phyloP scores from a whole-genome alignment of 805 yeast genomes.

The Metschnikowia kunwiensis region DNA sequence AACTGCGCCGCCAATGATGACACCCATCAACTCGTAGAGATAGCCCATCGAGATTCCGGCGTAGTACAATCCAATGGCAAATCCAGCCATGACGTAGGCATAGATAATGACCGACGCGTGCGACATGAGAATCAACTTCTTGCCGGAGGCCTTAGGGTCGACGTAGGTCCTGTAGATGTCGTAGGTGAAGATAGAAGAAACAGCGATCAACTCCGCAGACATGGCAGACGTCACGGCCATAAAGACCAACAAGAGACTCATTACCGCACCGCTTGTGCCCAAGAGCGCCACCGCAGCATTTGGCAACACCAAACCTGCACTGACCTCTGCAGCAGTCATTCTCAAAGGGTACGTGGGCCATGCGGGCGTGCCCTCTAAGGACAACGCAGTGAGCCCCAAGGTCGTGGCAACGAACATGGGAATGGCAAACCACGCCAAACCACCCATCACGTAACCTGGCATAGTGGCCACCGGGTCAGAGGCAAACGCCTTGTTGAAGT shows the following conservation, averaged over 20 bases:
- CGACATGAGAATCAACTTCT: constrained; percentile 62
- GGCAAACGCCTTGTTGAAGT: constrained; percentile 87
- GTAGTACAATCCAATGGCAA: constrained; percentile 76
- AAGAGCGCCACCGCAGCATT: constrained; percentile 78
- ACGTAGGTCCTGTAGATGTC: constrained; percentile 81
- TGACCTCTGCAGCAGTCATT: constrained; percentile 64
- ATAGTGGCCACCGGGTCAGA: constrained; percentile 79
- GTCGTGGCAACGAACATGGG: constrained; percentile 82
- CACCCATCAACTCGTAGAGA: constrained; percentile 84
- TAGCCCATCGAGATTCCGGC: constrained; percentile 86
- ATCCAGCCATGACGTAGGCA: constrained; percentile 70
- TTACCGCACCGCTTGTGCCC: constrained; percentile 88
- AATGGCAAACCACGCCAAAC: constrained; percentile 87
- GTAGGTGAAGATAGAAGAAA: constrained; percentile 79
- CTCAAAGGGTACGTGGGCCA: constrained; percentile 80
- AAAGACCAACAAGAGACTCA: constrained; percentile 72
- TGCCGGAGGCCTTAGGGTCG: constrained; percentile 76
- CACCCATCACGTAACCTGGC: constrained; percentile 87
- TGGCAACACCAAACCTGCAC: constrained; percentile 78
- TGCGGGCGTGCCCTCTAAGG: constrained; percentile 61
- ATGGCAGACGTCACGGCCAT: constrained; percentile 93
- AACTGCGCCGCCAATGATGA: constrained; percentile 84
- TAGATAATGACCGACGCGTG: constrained; percentile 60
- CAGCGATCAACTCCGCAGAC: constrained; percentile 88
- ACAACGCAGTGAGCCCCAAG: constrained; percentile 80